Evolutionary conservation across 495 filamentous ascomycete genomes (phyloP).

Genomic region (Podospora bellae-mahoneyi): DNA sequence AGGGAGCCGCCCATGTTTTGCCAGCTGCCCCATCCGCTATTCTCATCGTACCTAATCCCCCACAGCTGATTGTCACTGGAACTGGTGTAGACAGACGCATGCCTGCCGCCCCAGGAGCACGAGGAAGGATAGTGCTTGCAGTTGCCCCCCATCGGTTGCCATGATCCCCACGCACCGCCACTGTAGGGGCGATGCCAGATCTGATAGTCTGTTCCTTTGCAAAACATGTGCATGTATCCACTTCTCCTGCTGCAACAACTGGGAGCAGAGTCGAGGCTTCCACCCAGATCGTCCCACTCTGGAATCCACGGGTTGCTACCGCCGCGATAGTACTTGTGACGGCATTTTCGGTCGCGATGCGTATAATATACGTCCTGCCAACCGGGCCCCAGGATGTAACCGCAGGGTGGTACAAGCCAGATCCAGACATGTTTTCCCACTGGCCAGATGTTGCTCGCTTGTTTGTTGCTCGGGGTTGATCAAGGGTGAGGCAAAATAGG

Average conservation of each 20-base stretch:
- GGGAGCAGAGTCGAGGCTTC: slow-evolving; percentile 20
- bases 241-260: slow-evolving; percentile 22
- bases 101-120: slow-evolving; percentile 20
- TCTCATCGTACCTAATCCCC: slow-evolving; percentile 19
- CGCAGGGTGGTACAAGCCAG: slow-evolving; percentile 16
- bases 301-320: slow-evolving; percentile 10
- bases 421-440: slow-evolving; percentile 25
- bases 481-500: neutral
- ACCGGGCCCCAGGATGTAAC: slow-evolving; percentile 20
- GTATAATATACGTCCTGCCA: slow-evolving; percentile 23
- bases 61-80: slow-evolving; percentile 21
- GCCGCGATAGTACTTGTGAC: slow-evolving; percentile 16
- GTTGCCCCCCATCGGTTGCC: slow-evolving; percentile 24
- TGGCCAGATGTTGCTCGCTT: slow-evolving; percentile 19
- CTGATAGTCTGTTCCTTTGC: slow-evolving; percentile 27
- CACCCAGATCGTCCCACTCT: slow-evolving; percentile 24
- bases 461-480: neutral
- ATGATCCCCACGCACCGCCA: slow-evolving; percentile 12
- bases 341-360: slow-evolving; percentile 18
- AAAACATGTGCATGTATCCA: slow-evolving; percentile 22
- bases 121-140: slow-evolving; percentile 21
- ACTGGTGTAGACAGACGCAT: slow-evolving; percentile 20
- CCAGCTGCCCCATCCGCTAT: slow-evolving; percentile 20
- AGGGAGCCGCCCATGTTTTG: slow-evolving; percentile 25
- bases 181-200: slow-evolving; percentile 22